Evolutionary conservation across 305 asterid genomes (phyloP).

Genomic region (Rubia balearica): DNA sequence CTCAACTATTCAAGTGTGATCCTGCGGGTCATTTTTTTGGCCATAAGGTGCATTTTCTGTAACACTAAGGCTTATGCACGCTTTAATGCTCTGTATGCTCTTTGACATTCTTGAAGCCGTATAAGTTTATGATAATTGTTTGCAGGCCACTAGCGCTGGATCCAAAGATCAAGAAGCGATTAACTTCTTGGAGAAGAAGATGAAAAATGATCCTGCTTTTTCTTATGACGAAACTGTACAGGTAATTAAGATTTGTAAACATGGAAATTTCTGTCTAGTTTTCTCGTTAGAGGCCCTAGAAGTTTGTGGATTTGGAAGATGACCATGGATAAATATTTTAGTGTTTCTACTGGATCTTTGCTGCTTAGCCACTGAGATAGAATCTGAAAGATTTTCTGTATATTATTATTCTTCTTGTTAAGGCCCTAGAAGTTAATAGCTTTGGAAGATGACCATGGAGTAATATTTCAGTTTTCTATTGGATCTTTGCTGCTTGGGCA

Average conservation of each 20-base stretch:
- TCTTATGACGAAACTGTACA: conserved; percentile 95
- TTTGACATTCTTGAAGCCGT: conserved; percentile 2
- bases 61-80: background rate
- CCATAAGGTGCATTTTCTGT: conserved; percentile 61
- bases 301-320: background rate
- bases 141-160: conserved; percentile 98
- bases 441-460: background rate
- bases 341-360: background rate
- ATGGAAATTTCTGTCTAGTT: background rate
- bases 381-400: too few relatives aligned
- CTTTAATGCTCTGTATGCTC: conserved; percentile 5
- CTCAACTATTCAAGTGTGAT: conserved; percentile 97
- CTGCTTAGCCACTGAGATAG: background rate
- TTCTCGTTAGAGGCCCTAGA: background rate
- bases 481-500: background rate
- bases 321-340: too few relatives aligned
- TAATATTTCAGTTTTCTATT: background rate
- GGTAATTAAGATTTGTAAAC: conserved; percentile 35
- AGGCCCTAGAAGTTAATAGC: background rate
- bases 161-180: conserved; percentile 97
- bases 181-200: conserved; percentile 92
- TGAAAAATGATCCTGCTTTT: conserved; percentile 90
- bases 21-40: conserved; percentile 99
- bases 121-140: conserved; percentile 20
- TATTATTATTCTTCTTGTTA: background rate